Conservation (phyloP, 495 filamentous ascomycete genomes). For the Aspergillus indologenus region DNA sequence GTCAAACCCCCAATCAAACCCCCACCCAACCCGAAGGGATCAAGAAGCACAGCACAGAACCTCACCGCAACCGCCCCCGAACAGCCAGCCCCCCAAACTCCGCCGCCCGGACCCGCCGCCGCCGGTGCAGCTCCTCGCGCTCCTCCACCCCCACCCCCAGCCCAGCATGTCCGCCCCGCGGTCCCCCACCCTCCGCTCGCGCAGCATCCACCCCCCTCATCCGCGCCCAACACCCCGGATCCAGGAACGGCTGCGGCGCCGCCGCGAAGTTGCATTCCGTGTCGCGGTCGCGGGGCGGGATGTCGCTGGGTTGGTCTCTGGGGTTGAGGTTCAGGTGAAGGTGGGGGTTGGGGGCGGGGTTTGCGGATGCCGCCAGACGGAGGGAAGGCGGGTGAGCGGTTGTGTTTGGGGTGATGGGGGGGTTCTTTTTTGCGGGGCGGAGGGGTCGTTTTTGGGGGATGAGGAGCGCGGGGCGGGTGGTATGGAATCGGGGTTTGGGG, state of each 20-base stretch:
- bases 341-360: too few relatives aligned
- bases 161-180: conserved; percentile 8
- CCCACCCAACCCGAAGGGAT: neutral
- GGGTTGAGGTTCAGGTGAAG: neutral
- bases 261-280: neutral
- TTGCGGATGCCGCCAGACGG: too few relatives aligned
- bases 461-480: neutral
- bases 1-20: neutral
- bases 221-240: conserved; percentile 23
- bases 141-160: conserved; percentile 8
- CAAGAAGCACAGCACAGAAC: conserved; percentile 5
- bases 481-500: too few relatives aligned
- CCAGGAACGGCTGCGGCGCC: conserved; percentile 31
- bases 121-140: conserved; percentile 18
- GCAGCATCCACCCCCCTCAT: conserved; percentile 5
- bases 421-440: too few relatives aligned
- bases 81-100: conserved; percentile 37
- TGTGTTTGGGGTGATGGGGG: neutral
- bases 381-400: neutral
- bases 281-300: conserved; percentile 5
- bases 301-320: neutral
- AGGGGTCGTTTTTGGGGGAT: neutral
- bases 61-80: conserved; percentile 18
- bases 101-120: conserved; percentile 23
- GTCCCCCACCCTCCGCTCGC: neutral